phyloP scores from a whole-genome alignment of 495 filamentous ascomycete species.

The Evansstolkia leycettana region DNA sequence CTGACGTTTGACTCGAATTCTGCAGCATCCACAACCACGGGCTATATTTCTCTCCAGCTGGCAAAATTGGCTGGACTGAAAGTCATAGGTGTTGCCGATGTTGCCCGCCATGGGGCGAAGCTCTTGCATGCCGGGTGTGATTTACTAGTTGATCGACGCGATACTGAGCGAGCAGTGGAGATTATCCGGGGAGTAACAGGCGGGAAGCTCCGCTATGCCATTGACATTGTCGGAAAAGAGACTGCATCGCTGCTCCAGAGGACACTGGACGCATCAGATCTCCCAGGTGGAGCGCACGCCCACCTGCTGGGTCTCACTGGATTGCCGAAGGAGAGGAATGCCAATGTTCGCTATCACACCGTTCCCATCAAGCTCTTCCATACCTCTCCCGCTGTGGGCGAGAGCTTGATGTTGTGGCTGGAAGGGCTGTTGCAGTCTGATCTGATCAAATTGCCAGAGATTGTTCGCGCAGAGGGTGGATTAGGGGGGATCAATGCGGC shows the following conservation, averaged over 20 bases:
- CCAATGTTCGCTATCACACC: constrained; percentile 40
- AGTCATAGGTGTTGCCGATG: constrained; percentile 46
- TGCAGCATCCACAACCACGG: constrained; percentile 48
- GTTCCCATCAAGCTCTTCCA: constrained; percentile 64
- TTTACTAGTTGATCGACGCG: constrained; percentile 49
- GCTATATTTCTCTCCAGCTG: constrained; percentile 45
- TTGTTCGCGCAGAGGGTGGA: constrained; percentile 45
- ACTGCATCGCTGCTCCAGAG: constrained; percentile 38
- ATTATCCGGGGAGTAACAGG: constrained; percentile 43
- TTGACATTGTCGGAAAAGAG: constrained; percentile 51
- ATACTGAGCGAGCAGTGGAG: constrained; percentile 44
- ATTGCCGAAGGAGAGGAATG: constrained; percentile 36
- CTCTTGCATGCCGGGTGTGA: constrained; percentile 41
- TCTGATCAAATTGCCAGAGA: constrained; percentile 40
- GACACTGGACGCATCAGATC: constrained; percentile 23
- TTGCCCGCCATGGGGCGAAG: constrained; percentile 45
- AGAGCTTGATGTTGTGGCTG: constrained; percentile 44
- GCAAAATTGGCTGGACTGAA: constrained; percentile 46
- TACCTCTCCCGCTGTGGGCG: constrained; percentile 42
- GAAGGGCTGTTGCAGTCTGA: constrained; percentile 40
- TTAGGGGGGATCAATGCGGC: constrained; percentile 50
- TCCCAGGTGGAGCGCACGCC: constrained; percentile 8
- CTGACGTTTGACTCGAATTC: too few species aligned
- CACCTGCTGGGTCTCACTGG: constrained; percentile 55
- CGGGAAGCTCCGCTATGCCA: constrained; percentile 44